Percentiles rank a stretch among this genome's conserved stretches.
These are phyloP conservation scores for Potentilla sterilis DNA, from an alignment of 306 rosid species.

Conservation along the genomic window DNA sequence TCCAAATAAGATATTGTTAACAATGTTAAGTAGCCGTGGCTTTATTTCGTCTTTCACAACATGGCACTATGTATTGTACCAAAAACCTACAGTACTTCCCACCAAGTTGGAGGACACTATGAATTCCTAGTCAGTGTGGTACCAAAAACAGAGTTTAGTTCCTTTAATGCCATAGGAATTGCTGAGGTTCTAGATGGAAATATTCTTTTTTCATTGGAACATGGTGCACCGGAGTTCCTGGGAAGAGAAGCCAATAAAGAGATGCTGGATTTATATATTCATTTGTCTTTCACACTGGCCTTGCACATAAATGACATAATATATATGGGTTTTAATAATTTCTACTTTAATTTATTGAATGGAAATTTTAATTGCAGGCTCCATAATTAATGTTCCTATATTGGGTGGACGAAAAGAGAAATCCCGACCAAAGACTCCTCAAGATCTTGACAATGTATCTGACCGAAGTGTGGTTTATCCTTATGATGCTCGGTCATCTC, in stretches of 20 bases:
- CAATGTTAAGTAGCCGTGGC: background rate
- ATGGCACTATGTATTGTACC: background rate
- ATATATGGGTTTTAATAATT: background rate
- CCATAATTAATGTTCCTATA: slow-evolving; percentile 39
- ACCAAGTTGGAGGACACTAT: background rate
- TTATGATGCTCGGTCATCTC: slow-evolving; percentile 46
- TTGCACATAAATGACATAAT: background rate
- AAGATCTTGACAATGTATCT: slow-evolving; percentile 34
- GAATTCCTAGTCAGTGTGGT: slow-evolving; percentile 1
- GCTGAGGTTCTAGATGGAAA: background rate
- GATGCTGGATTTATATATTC: slow-evolving; percentile 30
- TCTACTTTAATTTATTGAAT: slow-evolving; percentile 32
- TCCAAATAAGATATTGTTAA: background rate
- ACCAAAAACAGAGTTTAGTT: background rate
- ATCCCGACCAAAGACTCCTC: slow-evolving; percentile 55
- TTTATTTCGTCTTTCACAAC: background rate
- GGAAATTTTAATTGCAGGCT: slow-evolving; percentile 46
- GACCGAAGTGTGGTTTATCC: slow-evolving; percentile 32
- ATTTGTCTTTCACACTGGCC: background rate
- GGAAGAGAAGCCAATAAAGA: slow-evolving; percentile 12
- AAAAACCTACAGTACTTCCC: background rate
- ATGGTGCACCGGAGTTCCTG: background rate
- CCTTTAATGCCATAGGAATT: background rate
- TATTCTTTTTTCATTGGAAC: background rate
- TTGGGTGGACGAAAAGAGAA: slow-evolving; percentile 46